These are phyloP conservation scores for Candida andamanensis DNA, from an alignment of 805 yeast species.

Conservation along the genomic window DNA sequence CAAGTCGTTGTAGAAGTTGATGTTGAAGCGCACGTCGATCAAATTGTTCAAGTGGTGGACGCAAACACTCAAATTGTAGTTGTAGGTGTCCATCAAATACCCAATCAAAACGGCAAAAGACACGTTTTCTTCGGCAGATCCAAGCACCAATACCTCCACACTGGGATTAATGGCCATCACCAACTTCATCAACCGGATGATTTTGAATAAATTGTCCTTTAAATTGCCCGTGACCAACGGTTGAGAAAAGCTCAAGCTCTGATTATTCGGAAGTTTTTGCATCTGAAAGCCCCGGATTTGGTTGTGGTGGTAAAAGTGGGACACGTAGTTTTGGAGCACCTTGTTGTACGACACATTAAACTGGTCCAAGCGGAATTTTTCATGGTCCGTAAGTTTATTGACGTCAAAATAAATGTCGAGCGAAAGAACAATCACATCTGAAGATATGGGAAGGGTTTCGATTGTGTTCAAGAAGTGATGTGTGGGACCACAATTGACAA, in stretches of 20 bases:
- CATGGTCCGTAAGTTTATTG: constrained; percentile 14
- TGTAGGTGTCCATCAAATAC: constrained; percentile 37
- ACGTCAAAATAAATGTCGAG: constrained; percentile 30
- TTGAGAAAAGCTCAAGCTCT: constrained; percentile 19
- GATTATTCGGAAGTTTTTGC: constrained; percentile 24
- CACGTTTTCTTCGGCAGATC: constrained; percentile 19
- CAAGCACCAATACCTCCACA: constrained; percentile 28
- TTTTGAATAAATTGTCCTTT: constrained; percentile 30
- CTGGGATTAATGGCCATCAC: constrained; percentile 26
- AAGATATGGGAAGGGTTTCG: constrained; percentile 21
- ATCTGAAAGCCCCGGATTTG: constrained; percentile 23
- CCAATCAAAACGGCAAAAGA: constrained; percentile 32
- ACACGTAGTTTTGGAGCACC: constrained; percentile 34
- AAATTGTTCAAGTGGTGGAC: constrained; percentile 18
- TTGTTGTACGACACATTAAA: constrained; percentile 26
- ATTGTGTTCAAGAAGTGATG: constrained; percentile 23
- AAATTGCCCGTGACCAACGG: constrained; percentile 37
- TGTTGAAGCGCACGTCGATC: constrained; percentile 17
- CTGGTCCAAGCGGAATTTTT: constrained; percentile 17
- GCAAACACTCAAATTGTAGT: constrained; percentile 28
- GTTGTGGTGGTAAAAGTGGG: constrained; percentile 30
- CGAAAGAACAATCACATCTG: constrained; percentile 33
- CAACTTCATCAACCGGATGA: constrained; percentile 31
- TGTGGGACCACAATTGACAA: constrained; percentile 36
- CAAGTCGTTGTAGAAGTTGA: constrained; percentile 35